These are phyloP conservation scores for Massarina eburnea DNA, from an alignment of 2,329 filamentous ascomycete genomes.

Conservation along the genomic window DNA sequence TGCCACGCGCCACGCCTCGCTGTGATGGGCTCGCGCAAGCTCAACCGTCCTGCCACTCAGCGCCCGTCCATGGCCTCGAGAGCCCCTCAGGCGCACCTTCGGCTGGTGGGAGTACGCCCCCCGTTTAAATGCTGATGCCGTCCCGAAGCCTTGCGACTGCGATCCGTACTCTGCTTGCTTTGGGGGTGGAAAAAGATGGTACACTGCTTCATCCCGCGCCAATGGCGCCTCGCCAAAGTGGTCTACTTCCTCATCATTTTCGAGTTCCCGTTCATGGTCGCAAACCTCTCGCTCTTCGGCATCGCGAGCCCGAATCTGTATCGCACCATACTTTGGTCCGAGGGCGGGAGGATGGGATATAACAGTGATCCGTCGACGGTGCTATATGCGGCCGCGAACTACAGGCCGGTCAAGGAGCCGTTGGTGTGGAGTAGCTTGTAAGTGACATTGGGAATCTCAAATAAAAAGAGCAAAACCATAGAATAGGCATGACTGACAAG, in stretches of 20 bases:
- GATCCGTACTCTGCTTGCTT: background rate
- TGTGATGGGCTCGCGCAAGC: slow-evolving; percentile 33
- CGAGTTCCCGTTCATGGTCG: slow-evolving; percentile 67
- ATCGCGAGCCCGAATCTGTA: slow-evolving; percentile 74
- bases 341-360: slow-evolving; percentile 70
- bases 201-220: slow-evolving; percentile 55
- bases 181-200: slow-evolving; percentile 15
- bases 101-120: slow-evolving; percentile 3
- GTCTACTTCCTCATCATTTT: slow-evolving; percentile 61
- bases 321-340: slow-evolving; percentile 70
- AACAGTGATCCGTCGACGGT: slow-evolving; percentile 73
- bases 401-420: slow-evolving; percentile 62
- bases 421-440: slow-evolving; percentile 74
- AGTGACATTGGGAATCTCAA: slow-evolving; percentile 42
- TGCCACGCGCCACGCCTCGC: slow-evolving; percentile 19
- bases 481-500: slow-evolving; percentile 6
- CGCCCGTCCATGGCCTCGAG: slow-evolving; percentile 27
- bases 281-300: slow-evolving; percentile 69
- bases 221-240: slow-evolving; percentile 56
- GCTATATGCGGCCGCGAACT: slow-evolving; percentile 73
- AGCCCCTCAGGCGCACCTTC: slow-evolving; percentile 12
- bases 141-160: background rate
- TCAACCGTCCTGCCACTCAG: slow-evolving; percentile 34
- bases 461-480: background rate
- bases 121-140: background rate